A percentile compares a stretch with the other conserved stretches of the same genome.
phyloP scores from a whole-genome alignment of 1,139 yeast genomes.

The Wickerhamiella pararugosa region DNA sequence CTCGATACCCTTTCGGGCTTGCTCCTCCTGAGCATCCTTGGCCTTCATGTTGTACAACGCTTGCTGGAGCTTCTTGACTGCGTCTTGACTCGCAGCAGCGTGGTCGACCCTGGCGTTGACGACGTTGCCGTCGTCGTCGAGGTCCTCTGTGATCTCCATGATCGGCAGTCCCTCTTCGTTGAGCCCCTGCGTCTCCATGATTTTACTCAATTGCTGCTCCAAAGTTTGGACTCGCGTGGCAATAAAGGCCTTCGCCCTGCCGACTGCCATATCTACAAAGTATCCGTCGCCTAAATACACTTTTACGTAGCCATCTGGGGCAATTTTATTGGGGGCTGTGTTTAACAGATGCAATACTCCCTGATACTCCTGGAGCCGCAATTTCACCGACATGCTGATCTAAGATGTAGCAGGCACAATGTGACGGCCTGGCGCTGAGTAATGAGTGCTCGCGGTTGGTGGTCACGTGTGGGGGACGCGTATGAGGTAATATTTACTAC shows the following conservation, averaged over 20 bases:
- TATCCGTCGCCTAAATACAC: slow-evolving; percentile 47
- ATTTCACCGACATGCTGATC: background rate
- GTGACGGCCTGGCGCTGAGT: background rate
- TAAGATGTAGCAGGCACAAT: background rate
- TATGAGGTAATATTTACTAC: background rate
- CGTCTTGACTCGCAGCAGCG: slow-evolving; percentile 7
- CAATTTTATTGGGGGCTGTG: slow-evolving; percentile 2
- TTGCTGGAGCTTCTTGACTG: slow-evolving; percentile 1
- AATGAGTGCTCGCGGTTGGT: background rate
- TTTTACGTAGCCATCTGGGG: slow-evolving; percentile 22
- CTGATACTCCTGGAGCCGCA: slow-evolving; percentile 11
- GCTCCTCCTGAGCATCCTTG: background rate
- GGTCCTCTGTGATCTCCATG: slow-evolving; percentile 73
- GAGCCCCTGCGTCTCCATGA: slow-evolving; percentile 13
- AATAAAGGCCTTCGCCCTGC: slow-evolving; percentile 34
- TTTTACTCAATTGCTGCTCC: slow-evolving; percentile 28
- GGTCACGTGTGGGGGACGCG: background rate
- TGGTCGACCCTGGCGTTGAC: slow-evolving; percentile 19
- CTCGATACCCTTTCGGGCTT: background rate
- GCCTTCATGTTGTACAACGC: background rate
- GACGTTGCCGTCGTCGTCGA: slow-evolving; percentile 68
- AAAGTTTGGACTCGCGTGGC: slow-evolving; percentile 29
- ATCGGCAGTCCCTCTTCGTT: slow-evolving; percentile 39
- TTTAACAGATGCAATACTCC: slow-evolving; percentile 4
- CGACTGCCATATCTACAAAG: slow-evolving; percentile 34